Conservation (phyloP, 345 rosid genomes). For the Populus ilicifolia region DNA sequence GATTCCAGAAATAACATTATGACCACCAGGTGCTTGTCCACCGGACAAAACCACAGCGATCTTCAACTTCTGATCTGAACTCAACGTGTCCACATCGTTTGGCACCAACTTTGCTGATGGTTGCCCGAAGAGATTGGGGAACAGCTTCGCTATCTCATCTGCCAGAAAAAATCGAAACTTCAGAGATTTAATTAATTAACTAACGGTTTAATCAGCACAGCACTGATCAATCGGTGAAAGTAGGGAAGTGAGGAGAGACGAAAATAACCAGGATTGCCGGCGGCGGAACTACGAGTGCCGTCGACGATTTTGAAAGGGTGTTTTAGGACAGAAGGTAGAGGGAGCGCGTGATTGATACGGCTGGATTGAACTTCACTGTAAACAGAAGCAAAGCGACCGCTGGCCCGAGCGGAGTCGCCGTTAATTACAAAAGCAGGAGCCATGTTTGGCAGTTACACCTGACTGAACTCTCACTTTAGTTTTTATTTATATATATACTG, state of each 20-base stretch:
- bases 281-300: slow-evolving; percentile 84
- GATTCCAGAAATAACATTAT: slow-evolving; percentile 89
- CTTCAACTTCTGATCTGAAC: slow-evolving; percentile 55
- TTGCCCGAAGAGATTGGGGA: slow-evolving; percentile 83
- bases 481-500: not conserved
- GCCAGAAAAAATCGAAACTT: not conserved
- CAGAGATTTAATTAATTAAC: not conserved
- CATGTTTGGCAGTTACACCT: slow-evolving; percentile 29
- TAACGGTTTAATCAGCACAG: not conserved
- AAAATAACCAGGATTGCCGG: slow-evolving; percentile 78
- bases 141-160: slow-evolving; percentile 91
- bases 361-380: slow-evolving; percentile 83
- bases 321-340: slow-evolving; percentile 75
- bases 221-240: not conserved
- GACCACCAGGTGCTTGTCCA: slow-evolving; percentile 99
- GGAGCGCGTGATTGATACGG: slow-evolving; percentile 71
- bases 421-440: slow-evolving; percentile 51
- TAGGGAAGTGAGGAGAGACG: not conserved
- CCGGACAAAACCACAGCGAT: slow-evolving; percentile 95
- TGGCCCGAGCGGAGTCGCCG: slow-evolving; percentile 32
- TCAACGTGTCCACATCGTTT: slow-evolving; percentile 22
- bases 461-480: not conserved
- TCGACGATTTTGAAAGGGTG: slow-evolving; percentile 69
- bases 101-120: slow-evolving; percentile 72
- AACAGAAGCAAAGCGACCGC: slow-evolving; percentile 61